These are phyloP conservation scores for Leptographium radiaticola DNA, from an alignment of 2,329 filamentous ascomycete genomes.

Conservation along the genomic window DNA sequence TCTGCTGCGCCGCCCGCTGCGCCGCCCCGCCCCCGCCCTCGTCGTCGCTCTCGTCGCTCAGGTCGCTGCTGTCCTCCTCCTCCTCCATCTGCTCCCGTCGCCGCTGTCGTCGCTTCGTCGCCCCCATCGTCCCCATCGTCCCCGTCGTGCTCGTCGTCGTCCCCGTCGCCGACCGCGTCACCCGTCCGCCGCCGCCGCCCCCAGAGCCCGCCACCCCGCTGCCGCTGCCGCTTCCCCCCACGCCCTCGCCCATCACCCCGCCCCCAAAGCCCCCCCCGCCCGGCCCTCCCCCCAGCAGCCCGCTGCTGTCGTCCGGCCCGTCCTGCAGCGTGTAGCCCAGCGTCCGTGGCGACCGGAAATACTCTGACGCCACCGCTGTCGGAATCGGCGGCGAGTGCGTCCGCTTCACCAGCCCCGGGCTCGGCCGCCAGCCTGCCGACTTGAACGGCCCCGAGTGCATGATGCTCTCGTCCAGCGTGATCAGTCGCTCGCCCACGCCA, in stretches of 20 bases:
- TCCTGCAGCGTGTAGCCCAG: conserved; percentile 53
- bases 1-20: conserved; percentile 66
- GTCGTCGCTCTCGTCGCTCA: conserved; percentile 75
- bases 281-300: conserved; percentile 42
- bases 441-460: conserved; percentile 73
- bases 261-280: neutral
- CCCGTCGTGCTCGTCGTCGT: neutral
- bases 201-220: neutral
- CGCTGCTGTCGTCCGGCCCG: conserved; percentile 58
- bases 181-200: neutral
- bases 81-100: conserved; percentile 67
- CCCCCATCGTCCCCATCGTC: neutral
- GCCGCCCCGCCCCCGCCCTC: conserved; percentile 47
- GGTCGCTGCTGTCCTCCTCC: conserved; percentile 73
- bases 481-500: conserved; percentile 71
- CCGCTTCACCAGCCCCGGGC: conserved; percentile 63
- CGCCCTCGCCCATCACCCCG: neutral
- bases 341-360: conserved; percentile 60
- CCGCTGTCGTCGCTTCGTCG: conserved; percentile 42
- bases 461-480: conserved; percentile 67
- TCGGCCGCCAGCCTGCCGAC: conserved; percentile 66
- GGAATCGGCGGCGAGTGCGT: conserved; percentile 80
- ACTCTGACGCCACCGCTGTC: conserved; percentile 69
- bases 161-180: neutral
- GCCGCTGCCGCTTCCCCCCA: neutral